Conservation (phyloP, 371 early-diverging fungal genomes). For the Syncephalastrum racemosum region DNA sequence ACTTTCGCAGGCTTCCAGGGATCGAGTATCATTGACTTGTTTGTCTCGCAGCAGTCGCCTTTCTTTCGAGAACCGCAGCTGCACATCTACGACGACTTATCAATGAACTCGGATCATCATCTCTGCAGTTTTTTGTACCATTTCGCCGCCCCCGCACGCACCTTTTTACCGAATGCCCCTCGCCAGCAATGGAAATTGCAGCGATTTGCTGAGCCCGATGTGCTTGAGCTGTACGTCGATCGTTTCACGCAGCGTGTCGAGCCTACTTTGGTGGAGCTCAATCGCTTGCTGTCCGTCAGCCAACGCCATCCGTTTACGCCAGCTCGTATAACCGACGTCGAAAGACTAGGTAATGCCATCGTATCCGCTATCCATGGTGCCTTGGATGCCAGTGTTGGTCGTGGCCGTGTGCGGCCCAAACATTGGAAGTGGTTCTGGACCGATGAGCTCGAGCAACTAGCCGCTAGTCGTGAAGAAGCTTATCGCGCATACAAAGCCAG, state of each 20-base stretch:
- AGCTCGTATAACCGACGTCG: too few relatives aligned
- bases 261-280: neutral
- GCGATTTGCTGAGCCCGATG: conserved; percentile 3
- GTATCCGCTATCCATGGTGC: conserved; percentile 5
- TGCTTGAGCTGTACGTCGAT: conserved; percentile 1
- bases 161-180: too few relatives aligned
- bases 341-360: too few relatives aligned
- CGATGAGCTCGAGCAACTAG: conserved; percentile 9
- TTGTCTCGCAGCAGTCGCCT: conserved; percentile 1
- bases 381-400: conserved; percentile 11
- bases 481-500: too few relatives aligned
- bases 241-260: neutral
- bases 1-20: conserved; percentile 1
- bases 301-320: neutral
- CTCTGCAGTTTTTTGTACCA: conserved; percentile 10
- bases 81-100: neutral
- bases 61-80: too few relatives aligned
- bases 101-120: conserved; percentile 13
- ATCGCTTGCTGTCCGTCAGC: neutral
- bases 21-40: conserved; percentile 13
- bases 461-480: neutral
- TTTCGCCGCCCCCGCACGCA: conserved; percentile 6
- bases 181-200: conserved; percentile 8
- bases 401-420: neutral
- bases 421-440: conserved; percentile 14